Base-by-base conservation (phyloP, 768 basidiomycete species). In the Xerocomus brunneocitrinus region DNA sequence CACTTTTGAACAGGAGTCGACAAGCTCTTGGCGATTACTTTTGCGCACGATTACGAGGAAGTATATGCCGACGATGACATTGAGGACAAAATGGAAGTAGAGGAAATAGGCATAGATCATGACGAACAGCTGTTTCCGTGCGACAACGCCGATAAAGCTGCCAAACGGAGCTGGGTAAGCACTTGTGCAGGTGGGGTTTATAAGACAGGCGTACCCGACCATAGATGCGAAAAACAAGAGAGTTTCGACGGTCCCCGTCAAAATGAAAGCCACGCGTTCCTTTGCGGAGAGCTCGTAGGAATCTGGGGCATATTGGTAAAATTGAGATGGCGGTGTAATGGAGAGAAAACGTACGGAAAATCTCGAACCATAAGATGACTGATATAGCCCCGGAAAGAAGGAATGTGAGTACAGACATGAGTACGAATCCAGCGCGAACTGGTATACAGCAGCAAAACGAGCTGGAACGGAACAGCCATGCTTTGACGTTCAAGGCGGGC, bases 361-460 rank as follows among this genome's bases (percentile, higher is more conserved):
- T 67, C 62, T 85, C 81, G 63, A 80, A 83, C 85, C 84, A 87
- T 25, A 84, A 60, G 34, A 80, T 62, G 56, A 80, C 65, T 3
- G 81, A 73, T 31, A 86, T 69, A 16, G 78, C 54, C 2, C 79
- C 84, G 8, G 82, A 73, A 30, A 85, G 68, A 19, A 84, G 57
- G 50, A 84, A 76, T 1, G 78, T 78, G 8, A 85, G 65, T 3
- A 77, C 53, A 28, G 82, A 74, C 73, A 83, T 76, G 41, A 78
- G 59, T 42, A 82, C 71, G 31, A 86, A 83, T 32, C 86, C 83
- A 5, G 79, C 51, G 52, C 85, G 77, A 6, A 84, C 82, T 28
- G 83, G 83, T 55, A 86, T 64, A 58, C 84, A 84, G 58, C 74
- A 84, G 61, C 85, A 87, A 63, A 79, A 85, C 3, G 71, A 77